Percentiles rank a stretch among this genome's conserved stretches.
phyloP scores from a whole-genome alignment of 192 early-diverging fungal species.

The Phlyctochytrium arcticum region DNA sequence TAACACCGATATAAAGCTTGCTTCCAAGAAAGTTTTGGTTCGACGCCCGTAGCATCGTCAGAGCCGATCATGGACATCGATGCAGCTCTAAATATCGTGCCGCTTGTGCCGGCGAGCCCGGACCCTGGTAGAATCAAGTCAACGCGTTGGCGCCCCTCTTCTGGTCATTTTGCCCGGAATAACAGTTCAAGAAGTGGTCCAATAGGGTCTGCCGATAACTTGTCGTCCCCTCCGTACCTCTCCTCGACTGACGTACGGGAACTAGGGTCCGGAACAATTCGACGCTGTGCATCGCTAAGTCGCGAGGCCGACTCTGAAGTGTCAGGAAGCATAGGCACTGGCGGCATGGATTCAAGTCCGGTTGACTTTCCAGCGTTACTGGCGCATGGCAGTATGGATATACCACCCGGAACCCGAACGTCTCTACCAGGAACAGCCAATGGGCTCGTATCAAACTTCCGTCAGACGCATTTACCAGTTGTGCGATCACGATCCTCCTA shows the following conservation, averaged over 20 bases:
- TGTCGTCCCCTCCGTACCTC: constrained; percentile 1
- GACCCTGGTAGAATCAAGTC: neutral
- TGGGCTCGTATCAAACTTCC: neutral
- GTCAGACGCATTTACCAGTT: constrained; percentile 5
- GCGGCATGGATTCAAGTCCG: neutral
- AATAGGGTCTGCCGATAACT: constrained; percentile 12
- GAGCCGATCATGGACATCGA: constrained; percentile 10
- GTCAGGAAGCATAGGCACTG: neutral
- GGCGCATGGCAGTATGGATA: neutral
- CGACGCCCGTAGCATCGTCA: no score
- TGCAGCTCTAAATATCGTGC: constrained; percentile 5
- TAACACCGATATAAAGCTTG: no score
- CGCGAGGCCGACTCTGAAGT: neutral
- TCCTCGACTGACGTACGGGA: no score
- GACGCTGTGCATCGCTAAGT: neutral
- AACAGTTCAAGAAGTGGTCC: neutral
- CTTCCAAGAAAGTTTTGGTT: no score
- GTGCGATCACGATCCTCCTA: constrained; percentile 33
- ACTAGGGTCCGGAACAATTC: neutral
- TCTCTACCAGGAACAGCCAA: neutral
- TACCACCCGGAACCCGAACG: neutral
- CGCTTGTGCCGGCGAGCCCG: neutral
- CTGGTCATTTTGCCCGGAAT: constrained; percentile 10
- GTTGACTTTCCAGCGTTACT: constrained; percentile 7
- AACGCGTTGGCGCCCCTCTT: constrained; percentile 6